Base-by-base conservation (phyloP, 139 green algal genomes). In the Chlorella sp. region DNA sequence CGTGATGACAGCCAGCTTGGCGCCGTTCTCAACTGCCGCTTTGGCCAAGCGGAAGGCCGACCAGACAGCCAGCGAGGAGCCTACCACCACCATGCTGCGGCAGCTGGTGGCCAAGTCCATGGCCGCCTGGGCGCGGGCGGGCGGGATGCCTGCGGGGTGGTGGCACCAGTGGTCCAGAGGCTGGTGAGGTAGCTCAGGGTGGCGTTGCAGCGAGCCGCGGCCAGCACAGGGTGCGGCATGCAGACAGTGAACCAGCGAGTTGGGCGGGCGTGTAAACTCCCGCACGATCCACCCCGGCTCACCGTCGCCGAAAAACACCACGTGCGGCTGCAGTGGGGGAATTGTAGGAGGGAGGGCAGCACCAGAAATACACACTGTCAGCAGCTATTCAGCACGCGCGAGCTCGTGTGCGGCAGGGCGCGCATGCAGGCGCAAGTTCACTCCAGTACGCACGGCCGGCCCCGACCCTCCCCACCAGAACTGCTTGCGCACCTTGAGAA, bases 271-370 rank as follows among this genome's bases (percentile, higher is more conserved):
- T n/a, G n/a, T n/a, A n/a, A n/a, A n/a, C n/a, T n/a, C n/a, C n/a
- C n/a, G n/a, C 46, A 54, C 46, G 8, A 7, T 54, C 11, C 2
- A 24, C 51, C 51, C 51, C 14, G 16, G 51, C 77, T 58, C 77
- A 83, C 77, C 83, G 79, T 95, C 94, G 0, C 95, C 95, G 84
- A 98, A 98, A 72, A 97, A 98, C 0, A 96, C 92, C 0, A 98
- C 95, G 48, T 97, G 82, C 7, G 96, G 96, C 87, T 60, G 51
- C 51, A 60, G 16, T 24, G 16, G 11, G 16, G 51, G 13, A 60
- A 2, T n/a, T n/a, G n/a, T n/a, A n/a, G 16, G 14, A 60, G 51
- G 51, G 51, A 24, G 16, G 14, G 51, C 51, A 24, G 51, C 46
- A 8, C 8, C 46, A 19, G 8, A 54, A 11, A 11, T 54, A 19